Evolutionary conservation across 352 stramenopile genomes (phyloP).

Genomic region (Discostella stelligera): DNA sequence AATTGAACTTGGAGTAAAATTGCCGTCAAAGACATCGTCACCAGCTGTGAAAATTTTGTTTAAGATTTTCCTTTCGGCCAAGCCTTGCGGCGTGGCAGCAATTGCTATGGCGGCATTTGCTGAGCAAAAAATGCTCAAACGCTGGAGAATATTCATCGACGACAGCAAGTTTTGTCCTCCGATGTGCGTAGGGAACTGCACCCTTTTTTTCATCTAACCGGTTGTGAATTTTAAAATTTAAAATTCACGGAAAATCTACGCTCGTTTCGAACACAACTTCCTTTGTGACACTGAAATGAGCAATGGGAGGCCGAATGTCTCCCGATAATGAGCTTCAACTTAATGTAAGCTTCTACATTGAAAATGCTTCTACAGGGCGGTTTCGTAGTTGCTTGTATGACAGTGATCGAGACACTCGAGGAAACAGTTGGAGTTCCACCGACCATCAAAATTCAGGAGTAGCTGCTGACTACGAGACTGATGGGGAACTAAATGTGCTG

Average conservation of each 20-base stretch:
- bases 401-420: slow-evolving; percentile 9
- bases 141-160: too few relatives aligned
- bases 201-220: too few relatives aligned
- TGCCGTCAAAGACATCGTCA: background rate
- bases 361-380: slow-evolving; percentile 23
- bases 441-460: background rate
- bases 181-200: too few relatives aligned
- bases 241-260: too few relatives aligned
- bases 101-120: background rate
- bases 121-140: too few relatives aligned
- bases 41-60: slow-evolving; percentile 15
- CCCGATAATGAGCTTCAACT: too few relatives aligned
- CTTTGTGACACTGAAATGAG: too few relatives aligned
- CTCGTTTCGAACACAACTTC: too few relatives aligned
- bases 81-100: background rate
- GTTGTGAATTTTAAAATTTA: too few relatives aligned
- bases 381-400: slow-evolving; percentile 17
- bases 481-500: background rate
- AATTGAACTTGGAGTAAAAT: background rate
- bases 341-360: slow-evolving; percentile 30
- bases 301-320: too few relatives aligned
- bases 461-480: background rate
- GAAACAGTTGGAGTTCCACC: slow-evolving; percentile 16
- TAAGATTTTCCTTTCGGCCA: slow-evolving; percentile 11
- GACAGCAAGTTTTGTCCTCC: too few relatives aligned